These are phyloP conservation scores for Aureobasidium mangrovei DNA, from an alignment of 2,329 filamentous ascomycete species.

Conservation along the genomic window DNA sequence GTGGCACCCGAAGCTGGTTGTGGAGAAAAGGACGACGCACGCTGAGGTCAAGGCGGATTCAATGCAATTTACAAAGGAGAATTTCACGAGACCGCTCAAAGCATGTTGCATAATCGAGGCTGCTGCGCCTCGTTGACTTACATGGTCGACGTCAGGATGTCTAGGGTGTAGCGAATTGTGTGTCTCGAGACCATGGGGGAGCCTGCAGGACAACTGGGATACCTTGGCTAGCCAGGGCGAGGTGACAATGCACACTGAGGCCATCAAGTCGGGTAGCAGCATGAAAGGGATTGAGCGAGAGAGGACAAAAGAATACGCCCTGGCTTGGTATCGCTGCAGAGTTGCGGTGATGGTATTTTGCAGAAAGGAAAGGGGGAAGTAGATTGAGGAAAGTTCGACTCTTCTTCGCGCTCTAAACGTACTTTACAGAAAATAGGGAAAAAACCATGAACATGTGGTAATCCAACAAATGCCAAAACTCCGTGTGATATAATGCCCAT, in stretches of 20 bases:
- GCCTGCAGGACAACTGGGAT: neutral
- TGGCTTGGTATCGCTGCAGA: neutral
- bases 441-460: constrained; percentile 3
- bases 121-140: neutral
- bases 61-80: neutral
- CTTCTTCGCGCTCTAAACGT: constrained; percentile 6
- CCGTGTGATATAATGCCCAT: constrained; percentile 7
- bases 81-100: constrained; percentile 1
- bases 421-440: neutral
- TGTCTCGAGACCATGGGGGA: neutral
- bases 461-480: constrained; percentile 13
- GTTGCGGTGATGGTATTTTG: neutral
- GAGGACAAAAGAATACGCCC: neutral
- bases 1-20: neutral
- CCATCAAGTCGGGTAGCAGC: neutral
- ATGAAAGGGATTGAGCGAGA: neutral
- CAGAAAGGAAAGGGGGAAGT: neutral
- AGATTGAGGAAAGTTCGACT: neutral
- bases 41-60: constrained; percentile 1
- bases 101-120: constrained; percentile 2
- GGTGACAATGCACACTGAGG: neutral
- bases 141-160: constrained; percentile 8
- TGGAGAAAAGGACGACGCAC: neutral
- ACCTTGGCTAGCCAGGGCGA: neutral
- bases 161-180: neutral